Evolutionary conservation across 202 grass and related monocot genomes (phyloP).

Genomic region (Saccharum hybrid): DNA sequence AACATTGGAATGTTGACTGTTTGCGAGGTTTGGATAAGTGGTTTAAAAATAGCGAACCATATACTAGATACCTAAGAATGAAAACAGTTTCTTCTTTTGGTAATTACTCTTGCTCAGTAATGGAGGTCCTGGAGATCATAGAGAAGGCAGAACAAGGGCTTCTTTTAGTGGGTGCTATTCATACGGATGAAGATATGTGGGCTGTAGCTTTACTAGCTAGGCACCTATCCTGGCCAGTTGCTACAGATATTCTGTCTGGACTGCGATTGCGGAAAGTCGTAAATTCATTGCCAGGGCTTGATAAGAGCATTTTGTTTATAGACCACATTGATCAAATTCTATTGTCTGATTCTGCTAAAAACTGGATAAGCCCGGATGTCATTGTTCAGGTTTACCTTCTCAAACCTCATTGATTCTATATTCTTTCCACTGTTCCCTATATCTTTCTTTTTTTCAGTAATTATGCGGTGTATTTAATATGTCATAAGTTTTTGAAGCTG

Average conservation of each 20-base stretch:
- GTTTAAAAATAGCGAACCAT: conserved; percentile 71
- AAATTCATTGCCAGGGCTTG: conserved; percentile 53
- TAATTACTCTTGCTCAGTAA: conserved; percentile 51
- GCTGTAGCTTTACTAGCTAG: conserved; percentile 67
- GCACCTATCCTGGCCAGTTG: conserved; percentile 93
- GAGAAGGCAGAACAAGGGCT: conserved; percentile 69
- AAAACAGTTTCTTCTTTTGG: conserved; percentile 47
- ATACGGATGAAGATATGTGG: conserved; percentile 84
- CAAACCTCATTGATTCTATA: conserved; percentile 18
- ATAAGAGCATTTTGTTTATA: conserved; percentile 62
- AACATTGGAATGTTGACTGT: conserved; percentile 70
- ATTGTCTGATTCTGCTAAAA: conserved; percentile 76
- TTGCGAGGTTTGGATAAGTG: conserved; percentile 79
- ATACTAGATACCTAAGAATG: conserved; percentile 78
- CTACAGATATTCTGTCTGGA: conserved; percentile 85
- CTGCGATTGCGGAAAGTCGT: conserved; percentile 72
- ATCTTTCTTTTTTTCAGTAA: conserved; percentile 10
- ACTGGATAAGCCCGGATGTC: conserved; percentile 79
- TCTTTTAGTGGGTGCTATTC: conserved; percentile 75
- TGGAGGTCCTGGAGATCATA: conserved; percentile 74
- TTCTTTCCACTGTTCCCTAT: neutral
- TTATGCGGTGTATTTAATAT: conserved; percentile 35
- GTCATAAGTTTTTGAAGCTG: conserved; percentile 37
- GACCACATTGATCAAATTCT: conserved; percentile 87
- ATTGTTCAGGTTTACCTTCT: conserved; percentile 73